Evolutionary conservation across 257 asterid genomes (phyloP).

Genomic region (Ilex asprella): DNA sequence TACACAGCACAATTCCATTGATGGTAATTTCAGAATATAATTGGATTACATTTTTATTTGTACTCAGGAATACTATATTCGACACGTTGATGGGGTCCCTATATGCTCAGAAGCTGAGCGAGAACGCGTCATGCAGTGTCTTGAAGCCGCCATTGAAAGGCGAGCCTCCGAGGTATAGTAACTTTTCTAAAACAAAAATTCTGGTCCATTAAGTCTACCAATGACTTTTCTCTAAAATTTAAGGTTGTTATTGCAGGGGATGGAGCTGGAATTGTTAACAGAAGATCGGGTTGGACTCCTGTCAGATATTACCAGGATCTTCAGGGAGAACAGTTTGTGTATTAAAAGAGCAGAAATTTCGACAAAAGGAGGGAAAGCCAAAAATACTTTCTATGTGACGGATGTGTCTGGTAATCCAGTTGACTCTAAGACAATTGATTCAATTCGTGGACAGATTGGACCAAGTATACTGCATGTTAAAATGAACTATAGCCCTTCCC

Average conservation of each 20-base stretch:
- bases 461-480: slow-evolving; percentile 49
- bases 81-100: slow-evolving; percentile 79
- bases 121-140: slow-evolving; percentile 67
- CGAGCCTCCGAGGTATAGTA: slow-evolving; percentile 57
- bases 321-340: slow-evolving; percentile 66
- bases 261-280: slow-evolving; percentile 54
- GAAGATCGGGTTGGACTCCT: slow-evolving; percentile 71
- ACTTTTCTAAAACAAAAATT: neutral
- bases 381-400: slow-evolving; percentile 59
- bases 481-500: slow-evolving; percentile 27
- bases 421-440: slow-evolving; percentile 56
- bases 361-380: slow-evolving; percentile 56
- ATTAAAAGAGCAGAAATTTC: slow-evolving; percentile 79
- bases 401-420: slow-evolving; percentile 66
- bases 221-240: slow-evolving; percentile 7
- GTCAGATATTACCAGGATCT: slow-evolving; percentile 66
- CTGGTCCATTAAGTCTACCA: neutral
- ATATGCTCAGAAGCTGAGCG: slow-evolving; percentile 77
- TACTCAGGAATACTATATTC: slow-evolving; percentile 60
- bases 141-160: slow-evolving; percentile 86
- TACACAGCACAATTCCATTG: neutral
- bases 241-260: slow-evolving; percentile 38
- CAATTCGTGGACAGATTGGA: slow-evolving; percentile 60
- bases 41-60: neutral
- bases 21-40: neutral